Evolutionary conservation across 2,329 filamentous ascomycete species (phyloP).

Genomic region (Sarocladiaceae sp.): DNA sequence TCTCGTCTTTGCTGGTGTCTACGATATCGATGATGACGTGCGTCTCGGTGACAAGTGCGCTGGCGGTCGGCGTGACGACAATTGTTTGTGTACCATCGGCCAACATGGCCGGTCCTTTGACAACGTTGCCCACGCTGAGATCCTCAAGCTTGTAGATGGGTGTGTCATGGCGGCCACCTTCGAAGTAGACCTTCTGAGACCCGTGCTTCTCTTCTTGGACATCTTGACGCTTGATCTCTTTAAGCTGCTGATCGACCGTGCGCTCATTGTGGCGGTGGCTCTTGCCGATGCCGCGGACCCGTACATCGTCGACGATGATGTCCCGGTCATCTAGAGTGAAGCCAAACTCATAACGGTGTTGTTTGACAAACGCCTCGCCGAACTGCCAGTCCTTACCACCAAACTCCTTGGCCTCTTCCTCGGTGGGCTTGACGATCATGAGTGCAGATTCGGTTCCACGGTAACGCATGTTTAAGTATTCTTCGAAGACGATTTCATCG

Average conservation of each 20-base stretch:
- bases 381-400: conserved; percentile 71
- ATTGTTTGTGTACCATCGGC: conserved; percentile 89
- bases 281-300: conserved; percentile 82
- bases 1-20: conserved; percentile 35
- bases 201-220: conserved; percentile 57
- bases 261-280: conserved; percentile 74
- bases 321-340: conserved; percentile 81
- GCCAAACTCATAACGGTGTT: conserved; percentile 89
- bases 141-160: conserved; percentile 78
- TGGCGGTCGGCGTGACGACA: conserved; percentile 72
- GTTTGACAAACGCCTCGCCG: conserved; percentile 74
- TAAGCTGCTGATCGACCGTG: conserved; percentile 79
- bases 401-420: conserved; percentile 55
- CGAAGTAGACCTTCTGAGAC: conserved; percentile 73
- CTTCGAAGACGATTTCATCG: conserved; percentile 72
- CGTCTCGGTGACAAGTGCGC: conserved; percentile 72
- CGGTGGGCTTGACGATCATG: conserved; percentile 74
- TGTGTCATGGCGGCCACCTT: conserved; percentile 69
- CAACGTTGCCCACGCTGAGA: conserved; percentile 62
- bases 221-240: conserved; percentile 56
- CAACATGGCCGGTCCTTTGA: conserved; percentile 77
- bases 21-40: conserved; percentile 85
- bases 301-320: conserved; percentile 84
- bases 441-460: conserved; percentile 84
- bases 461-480: conserved; percentile 92